These are phyloP conservation scores for Phaeophleospora eucalypticola DNA, from an alignment of 2,329 filamentous ascomycete species.

Conservation along the genomic window DNA sequence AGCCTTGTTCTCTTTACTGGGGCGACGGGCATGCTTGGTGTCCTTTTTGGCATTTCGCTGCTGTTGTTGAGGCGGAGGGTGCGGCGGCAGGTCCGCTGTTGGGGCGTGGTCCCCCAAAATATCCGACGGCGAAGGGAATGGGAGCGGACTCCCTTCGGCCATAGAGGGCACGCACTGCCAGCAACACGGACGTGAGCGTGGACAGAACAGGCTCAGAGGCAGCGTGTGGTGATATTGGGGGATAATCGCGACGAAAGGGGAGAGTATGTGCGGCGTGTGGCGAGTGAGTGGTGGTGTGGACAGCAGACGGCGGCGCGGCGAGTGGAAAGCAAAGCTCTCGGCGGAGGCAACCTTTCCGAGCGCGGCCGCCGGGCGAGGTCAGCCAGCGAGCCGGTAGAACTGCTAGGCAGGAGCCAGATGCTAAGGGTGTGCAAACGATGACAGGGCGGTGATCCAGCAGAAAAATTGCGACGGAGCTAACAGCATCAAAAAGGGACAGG, in stretches of 20 bases:
- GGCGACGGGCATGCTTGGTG: slow-evolving; percentile 29
- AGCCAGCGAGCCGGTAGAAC: no score
- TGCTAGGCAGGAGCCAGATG: no score
- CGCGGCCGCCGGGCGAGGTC: no score
- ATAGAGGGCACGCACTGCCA: slow-evolving; percentile 23
- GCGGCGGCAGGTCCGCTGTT: slow-evolving; percentile 28
- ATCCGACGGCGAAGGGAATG: slow-evolving; percentile 57
- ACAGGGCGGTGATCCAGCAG: no score
- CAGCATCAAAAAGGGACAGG: no score
- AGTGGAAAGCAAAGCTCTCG: no score
- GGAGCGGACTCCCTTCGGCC: slow-evolving; percentile 51
- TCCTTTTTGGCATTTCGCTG: slow-evolving; percentile 18
- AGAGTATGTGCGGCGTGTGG: background rate
- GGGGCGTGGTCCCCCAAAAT: slow-evolving; percentile 38
- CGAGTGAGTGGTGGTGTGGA: background rate
- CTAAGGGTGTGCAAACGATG: no score
- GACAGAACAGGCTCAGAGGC: background rate
- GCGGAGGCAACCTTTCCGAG: no score
- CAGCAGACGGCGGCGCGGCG: no score
- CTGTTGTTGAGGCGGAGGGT: slow-evolving; percentile 15
- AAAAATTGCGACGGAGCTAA: no score
- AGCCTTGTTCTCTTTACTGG: slow-evolving; percentile 22
- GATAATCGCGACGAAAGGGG: background rate
- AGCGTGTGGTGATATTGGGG: no score
- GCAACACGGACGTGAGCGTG: background rate